Evolutionary conservation across 2,329 filamentous ascomycete species (phyloP).

Genomic region (Gremmenia infestans): DNA sequence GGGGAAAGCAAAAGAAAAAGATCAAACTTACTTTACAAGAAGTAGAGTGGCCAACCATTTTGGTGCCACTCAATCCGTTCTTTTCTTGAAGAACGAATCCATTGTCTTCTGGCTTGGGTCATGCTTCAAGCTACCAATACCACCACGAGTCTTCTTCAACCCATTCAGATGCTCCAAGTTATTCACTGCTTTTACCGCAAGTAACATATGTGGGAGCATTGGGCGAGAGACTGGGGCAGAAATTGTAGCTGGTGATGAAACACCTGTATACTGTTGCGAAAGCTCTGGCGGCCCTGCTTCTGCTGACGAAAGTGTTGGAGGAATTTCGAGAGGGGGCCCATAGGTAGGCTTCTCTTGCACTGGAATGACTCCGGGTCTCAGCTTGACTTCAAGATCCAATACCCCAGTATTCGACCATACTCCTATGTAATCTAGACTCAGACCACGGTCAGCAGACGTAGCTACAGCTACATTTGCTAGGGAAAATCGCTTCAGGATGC

Average conservation of each 20-base stretch:
- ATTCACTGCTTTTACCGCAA: conserved; percentile 59
- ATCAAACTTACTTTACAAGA: conserved; percentile 36
- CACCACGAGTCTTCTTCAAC: conserved; percentile 74
- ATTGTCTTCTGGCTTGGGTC: conserved; percentile 73
- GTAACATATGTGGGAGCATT: conserved; percentile 37
- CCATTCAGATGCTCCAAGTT: conserved; percentile 65
- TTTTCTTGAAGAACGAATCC: conserved; percentile 68
- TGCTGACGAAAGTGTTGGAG: not conserved
- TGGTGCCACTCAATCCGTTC: conserved; percentile 12
- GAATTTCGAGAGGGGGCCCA: not conserved
- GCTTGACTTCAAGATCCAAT: conserved; percentile 29
- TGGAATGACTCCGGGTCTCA: not conserved
- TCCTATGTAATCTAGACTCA: conserved; percentile 48
- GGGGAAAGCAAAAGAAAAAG: conserved; percentile 15
- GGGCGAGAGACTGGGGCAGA: not conserved
- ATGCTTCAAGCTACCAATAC: conserved; percentile 72
- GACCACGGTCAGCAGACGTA: conserved; percentile 29
- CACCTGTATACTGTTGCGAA: not conserved
- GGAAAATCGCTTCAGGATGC: conserved; percentile 52
- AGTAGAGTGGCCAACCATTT: not conserved
- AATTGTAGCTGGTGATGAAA: not conserved
- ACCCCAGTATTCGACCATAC: conserved; percentile 65
- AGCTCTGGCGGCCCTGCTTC: not conserved
- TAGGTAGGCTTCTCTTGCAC: not conserved
- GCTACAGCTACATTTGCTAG: conserved; percentile 32